These are phyloP conservation scores for Euphorbia tirucalli DNA, from an alignment of 345 rosid species.

Conservation along the genomic window DNA sequence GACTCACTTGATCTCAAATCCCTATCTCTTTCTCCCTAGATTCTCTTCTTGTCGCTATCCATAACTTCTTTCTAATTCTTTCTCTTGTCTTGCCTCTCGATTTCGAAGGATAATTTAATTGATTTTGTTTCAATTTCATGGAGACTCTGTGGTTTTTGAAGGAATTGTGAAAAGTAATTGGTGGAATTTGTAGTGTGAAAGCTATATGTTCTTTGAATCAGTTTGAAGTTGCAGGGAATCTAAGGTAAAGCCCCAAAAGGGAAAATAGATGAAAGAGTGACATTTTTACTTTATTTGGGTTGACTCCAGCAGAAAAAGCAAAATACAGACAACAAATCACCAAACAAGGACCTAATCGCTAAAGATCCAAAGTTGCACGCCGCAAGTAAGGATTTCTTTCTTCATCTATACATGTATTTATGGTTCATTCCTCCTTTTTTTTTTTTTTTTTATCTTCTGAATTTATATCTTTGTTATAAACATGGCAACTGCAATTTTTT, in stretches of 20 bases:
- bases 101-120: neutral
- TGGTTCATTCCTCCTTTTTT: neutral
- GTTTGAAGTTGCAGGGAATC: conserved; percentile 4
- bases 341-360: conserved; percentile 19
- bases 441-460: neutral
- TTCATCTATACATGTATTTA: neutral
- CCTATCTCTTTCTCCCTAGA: neutral
- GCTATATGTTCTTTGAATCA: neutral
- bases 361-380: conserved; percentile 23
- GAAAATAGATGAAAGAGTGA: neutral
- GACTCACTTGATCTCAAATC: neutral
- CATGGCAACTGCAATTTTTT: neutral
- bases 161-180: neutral
- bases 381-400: conserved; percentile 39
- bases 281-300: neutral
- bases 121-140: neutral
- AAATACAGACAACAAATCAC: conserved; percentile 15
- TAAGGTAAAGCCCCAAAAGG: neutral
- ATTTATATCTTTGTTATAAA: neutral
- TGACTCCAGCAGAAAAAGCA: neutral
- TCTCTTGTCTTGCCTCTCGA: neutral
- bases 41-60: neutral
- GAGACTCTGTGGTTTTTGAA: neutral
- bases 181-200: neutral
- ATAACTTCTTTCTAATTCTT: neutral